Evolutionary conservation across 257 asterid genomes (phyloP).

Genomic region (Ophiorrhiza pumila): DNA sequence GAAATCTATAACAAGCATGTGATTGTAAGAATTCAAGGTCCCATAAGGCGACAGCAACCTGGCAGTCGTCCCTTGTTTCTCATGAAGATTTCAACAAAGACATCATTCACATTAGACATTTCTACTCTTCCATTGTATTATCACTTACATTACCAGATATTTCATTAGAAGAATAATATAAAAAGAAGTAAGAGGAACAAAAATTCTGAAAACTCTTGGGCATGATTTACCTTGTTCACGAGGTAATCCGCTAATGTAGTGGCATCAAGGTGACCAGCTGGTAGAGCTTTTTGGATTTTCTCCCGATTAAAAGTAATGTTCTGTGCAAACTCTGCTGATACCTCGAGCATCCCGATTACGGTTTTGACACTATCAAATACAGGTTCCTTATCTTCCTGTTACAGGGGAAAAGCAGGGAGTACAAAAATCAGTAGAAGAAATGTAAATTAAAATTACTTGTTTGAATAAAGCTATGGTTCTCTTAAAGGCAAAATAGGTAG

Average conservation of each 20-base stretch:
- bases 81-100: neutral
- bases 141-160: neutral
- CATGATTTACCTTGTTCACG: slow-evolving; percentile 70
- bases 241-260: slow-evolving; percentile 97
- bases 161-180: neutral
- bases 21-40: neutral
- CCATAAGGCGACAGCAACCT: neutral
- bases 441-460: neutral
- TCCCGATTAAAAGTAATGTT: slow-evolving; percentile 68
- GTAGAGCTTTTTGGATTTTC: slow-evolving; percentile 66
- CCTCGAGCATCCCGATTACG: slow-evolving; percentile 92
- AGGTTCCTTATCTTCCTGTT: slow-evolving; percentile 98
- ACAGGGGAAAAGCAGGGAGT: neutral
- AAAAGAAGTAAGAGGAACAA: neutral
- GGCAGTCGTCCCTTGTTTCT: neutral
- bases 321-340: slow-evolving; percentile 91
- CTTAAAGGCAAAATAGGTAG: neutral
- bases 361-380: slow-evolving; percentile 91
- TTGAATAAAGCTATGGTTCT: neutral
- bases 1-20: neutral
- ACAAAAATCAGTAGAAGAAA: neutral
- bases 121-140: neutral
- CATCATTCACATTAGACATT: neutral
- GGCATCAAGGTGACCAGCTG: slow-evolving; percentile 99
- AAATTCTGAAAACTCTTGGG: neutral